Evolutionary conservation across 2,329 filamentous ascomycete species (phyloP), one percentile per base, ranked within the genome.

Genomic region (Verticillium klebahnii): DNA sequence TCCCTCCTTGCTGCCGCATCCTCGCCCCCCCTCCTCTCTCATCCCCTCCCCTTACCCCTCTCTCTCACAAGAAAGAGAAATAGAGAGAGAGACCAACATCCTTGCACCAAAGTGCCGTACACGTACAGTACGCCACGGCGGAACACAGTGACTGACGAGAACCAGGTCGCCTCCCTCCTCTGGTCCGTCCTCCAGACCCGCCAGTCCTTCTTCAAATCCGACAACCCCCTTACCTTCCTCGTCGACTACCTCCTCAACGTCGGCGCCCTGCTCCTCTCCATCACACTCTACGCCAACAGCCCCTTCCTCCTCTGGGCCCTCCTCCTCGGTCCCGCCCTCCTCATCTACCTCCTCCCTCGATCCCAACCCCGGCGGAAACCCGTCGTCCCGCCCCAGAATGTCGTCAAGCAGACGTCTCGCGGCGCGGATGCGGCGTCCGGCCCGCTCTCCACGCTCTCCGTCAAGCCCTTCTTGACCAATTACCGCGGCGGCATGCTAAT

Each of bases 401-500:
- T 69, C 17, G 61, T 70, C 5, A 63, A 71, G 6, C 60, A 62
- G 34, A 57, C 62, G 5, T 54, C 39, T 25, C 45, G 60, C 40
- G 57, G 40, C 57, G 52, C 64, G 8, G 58, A 65, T 12, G 67
- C 67, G 17, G 56, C 61, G 36, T 57, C 67, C 19, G 64, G 63
- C 52, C 60, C 70, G 34, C 71, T 80, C 17, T 80, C 83, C 64
- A 78, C 79, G 25, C 79, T 97, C 17, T 91, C 94, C 0, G 84
- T 90, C 65, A 96, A 96, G 76, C 92, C 95, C 0, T 98, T 97
- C 77, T 82, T 99, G 65, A 98, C 95, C 3, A 89, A 88, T 34
- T 99, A 97, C 72, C 89, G 95, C 60, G 93, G 92, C 2, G 86
- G 87, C 58, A 96, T 99, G 93, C 87, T 99, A 82, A 83, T 96